Base-by-base conservation (phyloP, 2,329 filamentous ascomycete species). In the Lasiodiplodia sp. region DNA sequence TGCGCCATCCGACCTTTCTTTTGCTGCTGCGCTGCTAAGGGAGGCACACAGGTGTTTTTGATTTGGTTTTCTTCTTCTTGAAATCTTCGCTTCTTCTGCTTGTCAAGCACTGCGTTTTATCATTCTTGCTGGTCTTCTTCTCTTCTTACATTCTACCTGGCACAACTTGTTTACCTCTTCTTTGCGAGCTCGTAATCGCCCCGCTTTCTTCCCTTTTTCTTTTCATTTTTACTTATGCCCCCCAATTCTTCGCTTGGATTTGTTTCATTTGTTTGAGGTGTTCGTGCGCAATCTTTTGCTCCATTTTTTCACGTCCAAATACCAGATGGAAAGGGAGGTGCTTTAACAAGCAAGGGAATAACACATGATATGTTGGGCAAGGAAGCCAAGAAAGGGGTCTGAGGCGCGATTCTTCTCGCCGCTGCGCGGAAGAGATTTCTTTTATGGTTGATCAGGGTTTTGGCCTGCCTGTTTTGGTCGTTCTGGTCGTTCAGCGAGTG, bases 1-100 rank as follows among this genome's bases (percentile, higher is more conserved):
- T 68, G 66, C 66, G 66, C 56, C 66, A 68, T 68, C 66, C 66
- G 66, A 52, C 66, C 56, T 62, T 68, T 68, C 53, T 58, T 67
- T 44, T 56, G 63, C 63, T 66, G 63, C 65, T 67, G 65, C 65
- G 65, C 65, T 67, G 53, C 65, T 56, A 57, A 60, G 66, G 55
- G 56, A 68, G 55, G 56, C 38, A 56, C 37, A 68, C 28, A 52
- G 56, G 49, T 68, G 47, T 52, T 68, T 25, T 58, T 68, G 52
- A 34, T 68, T 62, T 67, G 44, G 51, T 10, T 31, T 58, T 44
- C 51, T 25, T 68, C 23, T 58, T 62, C 49, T 21, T 47, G n/a
- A n/a, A 47, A 47, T 21, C 44, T 53, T 62, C 44, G 44, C 34
- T 62, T 68, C 55, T 62, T n/a, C 34, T 62, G 40, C 49, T 60